phyloP scores from a whole-genome alignment of 345 rosid genomes.

The Hevea brasiliensis region DNA sequence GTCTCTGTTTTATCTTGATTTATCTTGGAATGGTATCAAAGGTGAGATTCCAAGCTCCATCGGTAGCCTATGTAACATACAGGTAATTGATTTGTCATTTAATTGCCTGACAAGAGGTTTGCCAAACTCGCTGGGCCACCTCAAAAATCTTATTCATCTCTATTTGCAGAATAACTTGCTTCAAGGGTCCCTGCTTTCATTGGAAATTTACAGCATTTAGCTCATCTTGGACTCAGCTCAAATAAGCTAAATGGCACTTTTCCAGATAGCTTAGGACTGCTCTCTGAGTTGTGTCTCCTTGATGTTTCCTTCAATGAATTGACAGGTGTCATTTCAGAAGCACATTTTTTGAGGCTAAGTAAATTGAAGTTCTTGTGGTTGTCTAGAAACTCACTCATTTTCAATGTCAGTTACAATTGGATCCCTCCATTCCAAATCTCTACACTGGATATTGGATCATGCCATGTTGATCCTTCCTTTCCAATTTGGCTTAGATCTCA shows the following conservation, averaged over 20 bases:
- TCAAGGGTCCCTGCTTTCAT: constrained; percentile 37
- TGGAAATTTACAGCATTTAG: too few species aligned
- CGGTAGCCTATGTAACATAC: too few species aligned
- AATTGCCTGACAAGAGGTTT: too few species aligned
- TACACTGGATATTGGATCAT: constrained; percentile 45
- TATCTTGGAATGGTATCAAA: constrained; percentile 19
- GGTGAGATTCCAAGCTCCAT: constrained; percentile 46
- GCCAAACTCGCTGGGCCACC: constrained; percentile 35
- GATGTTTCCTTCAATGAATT: constrained; percentile 45
- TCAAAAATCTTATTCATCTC: constrained; percentile 36
- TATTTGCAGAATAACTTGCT: constrained; percentile 44
- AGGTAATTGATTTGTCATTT: too few species aligned
- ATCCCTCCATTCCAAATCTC: constrained; percentile 53
- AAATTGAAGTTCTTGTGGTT: constrained; percentile 35
- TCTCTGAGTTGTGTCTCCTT: constrained; percentile 29
- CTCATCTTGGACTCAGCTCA: not conserved
- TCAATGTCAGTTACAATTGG: constrained; percentile 47
- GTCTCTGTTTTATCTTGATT: constrained; percentile 28
- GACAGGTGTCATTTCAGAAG: constrained; percentile 42
- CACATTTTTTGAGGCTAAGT: constrained; percentile 41
- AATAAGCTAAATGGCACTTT: constrained; percentile 50
- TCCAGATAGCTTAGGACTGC: constrained; percentile 46
- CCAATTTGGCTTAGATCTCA: constrained; percentile 59
- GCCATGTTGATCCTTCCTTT: constrained; percentile 49
- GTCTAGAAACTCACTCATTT: constrained; percentile 36